phyloP scores from a whole-genome alignment of 352 stramenopile species.

The Blastocystis sp. region DNA sequence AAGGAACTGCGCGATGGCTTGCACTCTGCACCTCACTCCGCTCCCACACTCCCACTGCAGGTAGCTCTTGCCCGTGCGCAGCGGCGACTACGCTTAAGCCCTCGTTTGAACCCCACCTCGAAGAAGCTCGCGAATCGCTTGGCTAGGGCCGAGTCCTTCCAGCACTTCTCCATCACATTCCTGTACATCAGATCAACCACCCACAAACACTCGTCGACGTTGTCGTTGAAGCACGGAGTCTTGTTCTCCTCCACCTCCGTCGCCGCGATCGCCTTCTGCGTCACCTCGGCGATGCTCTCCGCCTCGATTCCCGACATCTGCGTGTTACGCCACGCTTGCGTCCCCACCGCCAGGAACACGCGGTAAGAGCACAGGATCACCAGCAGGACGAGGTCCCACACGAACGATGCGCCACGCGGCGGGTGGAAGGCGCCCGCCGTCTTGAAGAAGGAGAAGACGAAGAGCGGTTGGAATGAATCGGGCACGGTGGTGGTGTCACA shows the following conservation, averaged over 20 bases:
- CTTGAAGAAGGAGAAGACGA: slow-evolving; percentile 41
- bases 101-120: background rate
- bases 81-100: background rate
- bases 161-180: background rate
- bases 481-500: background rate
- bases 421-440: background rate
- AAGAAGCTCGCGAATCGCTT: background rate
- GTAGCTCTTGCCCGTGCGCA: slow-evolving; percentile 17
- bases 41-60: background rate
- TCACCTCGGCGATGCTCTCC: background rate
- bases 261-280: background rate
- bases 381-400: slow-evolving; percentile 47
- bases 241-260: slow-evolving; percentile 7
- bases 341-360: slow-evolving; percentile 2
- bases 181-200: background rate
- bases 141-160: background rate
- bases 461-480: slow-evolving; percentile 30
- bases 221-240: background rate
- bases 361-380: slow-evolving; percentile 5
- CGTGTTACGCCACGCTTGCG: background rate
- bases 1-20: background rate
- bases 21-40: background rate
- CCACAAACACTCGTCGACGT: background rate
- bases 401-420: slow-evolving; percentile 5
- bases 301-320: background rate